phyloP scores from a whole-genome alignment of 305 asterid genomes.

The Ilex paraguariensis region DNA sequence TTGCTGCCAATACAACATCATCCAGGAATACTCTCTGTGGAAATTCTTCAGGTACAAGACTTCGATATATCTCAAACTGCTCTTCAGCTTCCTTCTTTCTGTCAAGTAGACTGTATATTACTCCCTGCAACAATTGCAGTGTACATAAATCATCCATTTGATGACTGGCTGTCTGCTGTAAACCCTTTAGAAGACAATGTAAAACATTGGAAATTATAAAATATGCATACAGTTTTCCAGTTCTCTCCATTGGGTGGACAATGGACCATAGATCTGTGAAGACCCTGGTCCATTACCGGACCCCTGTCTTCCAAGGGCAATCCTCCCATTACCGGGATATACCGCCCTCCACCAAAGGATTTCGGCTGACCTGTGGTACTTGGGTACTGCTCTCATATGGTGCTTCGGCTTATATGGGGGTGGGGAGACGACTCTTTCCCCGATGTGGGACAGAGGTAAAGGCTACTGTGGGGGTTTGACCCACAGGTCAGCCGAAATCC shows the following conservation, averaged over 20 bases:
- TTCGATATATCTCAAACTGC: slow-evolving; percentile 59
- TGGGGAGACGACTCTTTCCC: too few species aligned
- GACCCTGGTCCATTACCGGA: too few species aligned
- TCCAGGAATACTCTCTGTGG: slow-evolving; percentile 79
- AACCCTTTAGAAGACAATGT: background rate
- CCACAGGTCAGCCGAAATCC: too few species aligned
- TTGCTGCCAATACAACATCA: slow-evolving; percentile 75
- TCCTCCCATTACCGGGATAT: too few species aligned
- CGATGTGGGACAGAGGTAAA: too few species aligned
- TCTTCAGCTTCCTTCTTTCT: slow-evolving; percentile 65
- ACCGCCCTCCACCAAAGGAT: too few species aligned
- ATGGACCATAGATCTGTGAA: too few species aligned
- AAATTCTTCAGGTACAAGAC: slow-evolving; percentile 79
- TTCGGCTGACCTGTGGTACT: too few species aligned
- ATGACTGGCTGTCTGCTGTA: background rate
- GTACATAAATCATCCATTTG: background rate
- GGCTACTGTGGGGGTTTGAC: too few species aligned
- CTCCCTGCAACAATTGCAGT: slow-evolving; percentile 45
- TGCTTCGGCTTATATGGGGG: too few species aligned
- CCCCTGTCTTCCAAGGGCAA: too few species aligned
- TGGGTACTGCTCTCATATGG: too few species aligned
- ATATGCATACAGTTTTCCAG: background rate
- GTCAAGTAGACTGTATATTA: slow-evolving; percentile 68
- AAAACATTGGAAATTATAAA: background rate
- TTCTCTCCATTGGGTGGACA: background rate